These are phyloP conservation scores for Penicillium sp. DNA, from an alignment of 2,329 filamentous ascomycete species.

Conservation along the genomic window DNA sequence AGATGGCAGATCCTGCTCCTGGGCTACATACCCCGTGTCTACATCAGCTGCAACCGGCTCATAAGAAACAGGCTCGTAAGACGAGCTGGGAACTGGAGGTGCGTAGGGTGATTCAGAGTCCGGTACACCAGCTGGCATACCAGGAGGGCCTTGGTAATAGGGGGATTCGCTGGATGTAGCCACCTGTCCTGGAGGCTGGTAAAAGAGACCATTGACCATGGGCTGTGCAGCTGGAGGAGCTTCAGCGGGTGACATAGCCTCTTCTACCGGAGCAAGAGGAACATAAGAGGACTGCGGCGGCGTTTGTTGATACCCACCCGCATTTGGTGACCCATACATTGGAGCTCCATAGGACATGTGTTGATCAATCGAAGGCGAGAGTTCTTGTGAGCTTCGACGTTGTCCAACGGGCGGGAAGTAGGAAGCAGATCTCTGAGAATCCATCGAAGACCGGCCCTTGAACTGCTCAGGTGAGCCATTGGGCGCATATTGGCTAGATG, in stretches of 20 bases:
- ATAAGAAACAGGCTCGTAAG: conserved; percentile 23
- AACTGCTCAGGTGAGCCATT: conserved; percentile 52
- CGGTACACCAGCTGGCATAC: conserved; percentile 18
- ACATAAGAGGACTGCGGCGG: conserved; percentile 38
- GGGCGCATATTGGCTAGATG: conserved; percentile 44
- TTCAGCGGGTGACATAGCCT: conserved; percentile 30
- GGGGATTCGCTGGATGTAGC: conserved; percentile 15
- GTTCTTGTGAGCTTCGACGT: conserved; percentile 39
- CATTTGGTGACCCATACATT: conserved; percentile 32
- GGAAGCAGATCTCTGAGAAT: conserved; percentile 44
- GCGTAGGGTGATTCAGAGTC: conserved; percentile 29
- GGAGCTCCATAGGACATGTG: conserved; percentile 31
- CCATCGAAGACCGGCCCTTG: conserved; percentile 49
- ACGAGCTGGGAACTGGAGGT: conserved; percentile 23
- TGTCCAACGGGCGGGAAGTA: conserved; percentile 30
- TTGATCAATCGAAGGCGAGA: conserved; percentile 31
- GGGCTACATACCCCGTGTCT: conserved; percentile 29
- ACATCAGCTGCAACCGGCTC: conserved; percentile 10
- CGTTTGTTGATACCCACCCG: conserved; percentile 34
- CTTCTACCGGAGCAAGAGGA: conserved; percentile 40
- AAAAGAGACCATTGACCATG: conserved; percentile 24
- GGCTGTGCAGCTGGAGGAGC: conserved; percentile 19
- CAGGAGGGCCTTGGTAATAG: conserved; percentile 24
- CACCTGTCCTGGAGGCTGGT: conserved; percentile 18
- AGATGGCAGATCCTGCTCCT: conserved; percentile 47